Conservation (phyloP, 495 filamentous ascomycete species). For the Aspergillus funiculosus region DNA sequence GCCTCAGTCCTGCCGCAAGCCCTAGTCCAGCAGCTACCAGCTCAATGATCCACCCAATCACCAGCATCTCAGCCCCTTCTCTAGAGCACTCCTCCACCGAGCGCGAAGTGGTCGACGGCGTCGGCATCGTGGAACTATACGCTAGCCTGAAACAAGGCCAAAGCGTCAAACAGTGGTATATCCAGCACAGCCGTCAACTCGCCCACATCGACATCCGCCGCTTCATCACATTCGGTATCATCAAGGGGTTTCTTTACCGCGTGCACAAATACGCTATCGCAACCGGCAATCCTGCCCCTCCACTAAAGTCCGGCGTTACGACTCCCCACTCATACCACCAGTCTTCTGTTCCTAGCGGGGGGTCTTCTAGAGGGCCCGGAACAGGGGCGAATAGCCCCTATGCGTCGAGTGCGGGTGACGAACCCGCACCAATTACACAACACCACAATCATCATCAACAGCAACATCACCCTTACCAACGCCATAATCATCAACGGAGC, state of each 20-base stretch:
- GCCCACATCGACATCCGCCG: conserved; percentile 76
- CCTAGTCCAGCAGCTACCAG: conserved; percentile 9
- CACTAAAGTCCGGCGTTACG: conserved; percentile 20
- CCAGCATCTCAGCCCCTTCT: conserved; percentile 2
- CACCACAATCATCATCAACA: conserved; percentile 11
- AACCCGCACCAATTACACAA: conserved; percentile 22
- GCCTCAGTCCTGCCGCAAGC: conserved; percentile 11
- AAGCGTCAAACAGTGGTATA: conserved; percentile 75
- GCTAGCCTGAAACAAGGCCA: conserved; percentile 69
- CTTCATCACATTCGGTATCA: conserved; percentile 90
- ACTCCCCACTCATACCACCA: conserved; percentile 17
- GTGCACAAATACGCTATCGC: conserved; percentile 84
- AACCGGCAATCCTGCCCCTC: conserved; percentile 38
- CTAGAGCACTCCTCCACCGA: conserved; percentile 3
- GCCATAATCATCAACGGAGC: conserved; percentile 6
- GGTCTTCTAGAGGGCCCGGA: conserved; percentile 30
- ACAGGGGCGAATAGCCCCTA: conserved; percentile 38
- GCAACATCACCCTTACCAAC: conserved; percentile 7
- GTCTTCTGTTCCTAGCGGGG: conserved; percentile 20
- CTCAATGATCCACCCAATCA: conserved; percentile 5
- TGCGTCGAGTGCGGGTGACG: conserved; percentile 35
- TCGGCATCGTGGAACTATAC: conserved; percentile 58
- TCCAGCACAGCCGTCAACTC: conserved; percentile 61
- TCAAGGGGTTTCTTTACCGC: conserved; percentile 91
- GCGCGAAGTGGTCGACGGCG: conserved; percentile 31